Conservation (phyloP, 306 rosid species). For the Corylus americana region DNA sequence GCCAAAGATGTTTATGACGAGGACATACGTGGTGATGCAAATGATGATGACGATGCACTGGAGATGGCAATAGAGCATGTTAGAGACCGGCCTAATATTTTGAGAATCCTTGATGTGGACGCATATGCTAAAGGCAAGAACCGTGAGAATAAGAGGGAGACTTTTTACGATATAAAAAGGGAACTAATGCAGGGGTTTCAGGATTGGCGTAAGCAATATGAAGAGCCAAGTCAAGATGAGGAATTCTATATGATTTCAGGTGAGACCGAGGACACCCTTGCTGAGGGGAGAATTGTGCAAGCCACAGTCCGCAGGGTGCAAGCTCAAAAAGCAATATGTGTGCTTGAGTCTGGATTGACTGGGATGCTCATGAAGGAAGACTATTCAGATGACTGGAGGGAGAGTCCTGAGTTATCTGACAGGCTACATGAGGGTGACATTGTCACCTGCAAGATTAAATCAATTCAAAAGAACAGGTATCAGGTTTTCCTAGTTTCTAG, state of each 20-base stretch:
- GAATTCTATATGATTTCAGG: slow-evolving; percentile 96
- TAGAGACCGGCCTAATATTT: slow-evolving; percentile 76
- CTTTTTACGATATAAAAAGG: slow-evolving; percentile 79
- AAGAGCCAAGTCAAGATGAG: slow-evolving; percentile 95
- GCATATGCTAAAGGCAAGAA: slow-evolving; percentile 65
- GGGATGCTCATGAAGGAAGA: slow-evolving; percentile 97
- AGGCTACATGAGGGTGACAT: slow-evolving; percentile 85
- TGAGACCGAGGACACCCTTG: slow-evolving; percentile 90
- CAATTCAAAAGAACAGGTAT: slow-evolving; percentile 91
- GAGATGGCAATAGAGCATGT: slow-evolving; percentile 99
- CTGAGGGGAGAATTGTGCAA: slow-evolving; percentile 91
- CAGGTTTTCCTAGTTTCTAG: slow-evolving; percentile 86
- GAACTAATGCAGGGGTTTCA: slow-evolving; percentile 93
- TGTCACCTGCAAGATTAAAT: slow-evolving; percentile 92
- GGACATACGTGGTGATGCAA: slow-evolving; percentile 68
- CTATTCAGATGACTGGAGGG: slow-evolving; percentile 87
- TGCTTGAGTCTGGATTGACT: slow-evolving; percentile 92
- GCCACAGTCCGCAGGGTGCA: slow-evolving; percentile 88
- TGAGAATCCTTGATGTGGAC: slow-evolving; percentile 77
- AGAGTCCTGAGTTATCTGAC: slow-evolving; percentile 77
- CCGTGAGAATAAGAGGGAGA: slow-evolving; percentile 64
- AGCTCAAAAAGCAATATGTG: slow-evolving; percentile 85
- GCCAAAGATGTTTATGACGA: slow-evolving; percentile 92
- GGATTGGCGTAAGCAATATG: slow-evolving; percentile 97
- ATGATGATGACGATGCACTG: slow-evolving; percentile 85